phyloP scores from a whole-genome alignment of 768 basidiomycete genomes.

The Naganishia antarctica region DNA sequence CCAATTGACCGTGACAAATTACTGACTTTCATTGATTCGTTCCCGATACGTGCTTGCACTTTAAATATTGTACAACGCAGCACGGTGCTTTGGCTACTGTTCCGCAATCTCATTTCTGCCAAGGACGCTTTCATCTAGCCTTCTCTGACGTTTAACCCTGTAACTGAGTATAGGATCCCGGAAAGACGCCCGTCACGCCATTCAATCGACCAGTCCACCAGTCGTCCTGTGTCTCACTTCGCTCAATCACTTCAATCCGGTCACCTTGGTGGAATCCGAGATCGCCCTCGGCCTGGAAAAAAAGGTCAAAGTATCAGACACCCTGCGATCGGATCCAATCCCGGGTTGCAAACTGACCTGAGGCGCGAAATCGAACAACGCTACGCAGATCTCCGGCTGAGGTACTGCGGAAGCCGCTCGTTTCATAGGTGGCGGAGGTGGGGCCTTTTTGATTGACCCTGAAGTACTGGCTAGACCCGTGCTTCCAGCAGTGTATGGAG shows the following conservation, averaged over 20 bases:
- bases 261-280: slow-evolving; percentile 72
- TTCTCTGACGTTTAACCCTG: no score
- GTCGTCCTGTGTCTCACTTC: slow-evolving; percentile 67
- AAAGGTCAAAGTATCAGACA: not conserved
- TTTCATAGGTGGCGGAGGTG: slow-evolving; percentile 86
- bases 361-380: slow-evolving; percentile 89
- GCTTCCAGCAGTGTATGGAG: slow-evolving; percentile 54
- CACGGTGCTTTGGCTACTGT: no score
- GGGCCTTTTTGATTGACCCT: slow-evolving; percentile 63
- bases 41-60: no score
- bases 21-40: no score
- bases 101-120: no score
- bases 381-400: slow-evolving; percentile 71
- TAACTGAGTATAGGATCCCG: slow-evolving; percentile 51
- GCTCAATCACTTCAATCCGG: slow-evolving; percentile 65
- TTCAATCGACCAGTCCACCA: slow-evolving; percentile 77
- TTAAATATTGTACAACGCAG: no score
- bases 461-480: slow-evolving; percentile 45
- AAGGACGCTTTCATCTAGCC: no score
- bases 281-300: slow-evolving; percentile 70
- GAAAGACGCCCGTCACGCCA: slow-evolving; percentile 69
- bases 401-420: slow-evolving; percentile 72
- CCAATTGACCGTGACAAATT: no score
- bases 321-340: not conserved
- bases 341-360: slow-evolving; percentile 60